Base-by-base conservation (phyloP, 129 eudicot genomes). In the Artemisia annua region DNA sequence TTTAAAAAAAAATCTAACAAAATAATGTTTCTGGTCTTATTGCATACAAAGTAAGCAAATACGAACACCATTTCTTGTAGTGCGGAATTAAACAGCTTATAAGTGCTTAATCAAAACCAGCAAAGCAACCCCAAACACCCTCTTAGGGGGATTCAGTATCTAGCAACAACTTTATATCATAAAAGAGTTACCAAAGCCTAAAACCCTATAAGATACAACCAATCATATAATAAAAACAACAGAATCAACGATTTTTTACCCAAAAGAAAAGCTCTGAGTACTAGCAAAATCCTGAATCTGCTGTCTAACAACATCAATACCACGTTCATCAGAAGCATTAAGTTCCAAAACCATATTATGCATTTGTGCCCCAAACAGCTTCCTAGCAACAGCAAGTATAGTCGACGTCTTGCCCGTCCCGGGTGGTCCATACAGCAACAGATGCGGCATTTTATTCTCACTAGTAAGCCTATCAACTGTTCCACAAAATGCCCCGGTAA, bases 331-430 rank as follows among this genome's bases (percentile, higher is more conserved):
- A 4, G 99, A 95, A 0, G 99, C 99, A 63, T 95, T 95, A 39
- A 95, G 88, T 77, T 95, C 99, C 88, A 95, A 71, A 48, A 90
- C 90, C 99, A 95, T 90, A 73, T 86, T 90, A 30, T 86, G 91
- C 89, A 86, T 80, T 81, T 95, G 93, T n/a, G 72, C 44, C 49
- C 97, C 97, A 69, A 88, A 95, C 2, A 95, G 85, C 69, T 95
- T 95, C 44, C 96, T 83, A 59, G 99, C 99, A 39, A 95, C 80
- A 15, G 99, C 99, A 55, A 95, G 79, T 75, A 95, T 84, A 3
- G 99, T 95, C 5, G 99, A 95, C 6, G 99, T 95, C 83, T 95
- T 95, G 11, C 99, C 99, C 9, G 99, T 95, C 7, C 99, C 99
- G 11, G 99, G 99, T 0, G 99, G 99, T 53, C 99, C 99, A 12